Percentiles rank a stretch among this genome's conserved stretches.
phyloP scores from a whole-genome alignment of 441 rosid species.

The Gossypium schwendimanii region DNA sequence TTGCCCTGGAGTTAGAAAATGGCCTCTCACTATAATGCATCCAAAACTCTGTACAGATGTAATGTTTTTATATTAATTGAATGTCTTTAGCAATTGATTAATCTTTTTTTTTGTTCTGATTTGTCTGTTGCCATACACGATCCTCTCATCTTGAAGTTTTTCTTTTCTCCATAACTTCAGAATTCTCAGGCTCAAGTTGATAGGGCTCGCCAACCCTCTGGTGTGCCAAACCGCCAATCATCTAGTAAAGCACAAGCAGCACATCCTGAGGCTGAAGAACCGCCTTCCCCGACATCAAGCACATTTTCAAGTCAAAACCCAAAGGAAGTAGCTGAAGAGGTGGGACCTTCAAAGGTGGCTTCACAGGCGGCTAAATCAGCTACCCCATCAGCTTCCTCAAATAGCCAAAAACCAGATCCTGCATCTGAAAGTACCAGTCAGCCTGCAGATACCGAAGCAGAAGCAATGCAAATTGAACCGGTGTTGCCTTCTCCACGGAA shows the following conservation, averaged over 20 bases:
- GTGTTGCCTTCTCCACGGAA: conserved; percentile 32
- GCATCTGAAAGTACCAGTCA: conserved; percentile 36
- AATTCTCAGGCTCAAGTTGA: conserved; percentile 30
- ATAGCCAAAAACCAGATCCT: conserved; percentile 25
- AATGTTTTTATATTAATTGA: not conserved
- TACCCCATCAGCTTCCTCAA: conserved; percentile 23
- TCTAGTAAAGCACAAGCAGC: conserved; percentile 30
- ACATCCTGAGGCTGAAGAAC: conserved; percentile 45
- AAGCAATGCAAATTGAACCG: conserved; percentile 40
- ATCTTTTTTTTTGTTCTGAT: not conserved
- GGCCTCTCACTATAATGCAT: not conserved
- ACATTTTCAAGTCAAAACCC: conserved; percentile 55
- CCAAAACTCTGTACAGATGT: not conserved
- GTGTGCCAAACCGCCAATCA: conserved; percentile 27
- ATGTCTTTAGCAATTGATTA: not conserved
- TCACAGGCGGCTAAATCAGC: conserved; percentile 28
- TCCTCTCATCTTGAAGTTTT: conserved; percentile 7
- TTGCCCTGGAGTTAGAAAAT: not conserved
- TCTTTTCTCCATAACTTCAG: conserved; percentile 7
- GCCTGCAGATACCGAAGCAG: conserved; percentile 23
- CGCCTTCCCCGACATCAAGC: conserved; percentile 57
- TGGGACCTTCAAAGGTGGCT: conserved; percentile 32
- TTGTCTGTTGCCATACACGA: not conserved
- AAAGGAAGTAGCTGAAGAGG: conserved; percentile 44
- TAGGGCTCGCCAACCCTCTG: conserved; percentile 35